phyloP scores from a whole-genome alignment of 169 alveolate species.

The Blepharisma undulans region DNA sequence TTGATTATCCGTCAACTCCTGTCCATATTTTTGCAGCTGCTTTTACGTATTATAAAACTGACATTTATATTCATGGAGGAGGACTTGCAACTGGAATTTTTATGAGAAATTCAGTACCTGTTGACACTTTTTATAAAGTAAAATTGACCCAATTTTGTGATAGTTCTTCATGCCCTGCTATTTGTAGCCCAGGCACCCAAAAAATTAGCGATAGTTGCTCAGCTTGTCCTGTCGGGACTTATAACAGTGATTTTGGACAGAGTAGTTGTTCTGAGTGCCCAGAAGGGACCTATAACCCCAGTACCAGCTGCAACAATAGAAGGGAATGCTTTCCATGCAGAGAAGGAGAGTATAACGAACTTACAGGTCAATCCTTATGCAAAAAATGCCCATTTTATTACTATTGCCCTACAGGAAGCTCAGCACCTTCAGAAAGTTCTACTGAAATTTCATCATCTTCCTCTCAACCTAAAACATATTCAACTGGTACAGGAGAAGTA shows the following conservation, averaged over 20 bases:
- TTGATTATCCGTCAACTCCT: neutral
- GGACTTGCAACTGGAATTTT: neutral
- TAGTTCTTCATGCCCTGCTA: neutral
- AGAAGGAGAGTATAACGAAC: neutral
- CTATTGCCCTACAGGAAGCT: neutral
- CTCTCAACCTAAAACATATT: neutral
- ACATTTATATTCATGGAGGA: neutral
- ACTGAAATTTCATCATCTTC: neutral
- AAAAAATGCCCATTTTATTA: neutral
- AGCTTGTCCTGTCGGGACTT: constrained; percentile 15
- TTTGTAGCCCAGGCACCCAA: neutral
- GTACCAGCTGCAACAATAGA: neutral
- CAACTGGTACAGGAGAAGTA: neutral
- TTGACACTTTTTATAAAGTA: neutral
- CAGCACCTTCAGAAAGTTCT: neutral
- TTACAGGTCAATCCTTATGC: neutral
- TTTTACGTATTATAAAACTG: neutral
- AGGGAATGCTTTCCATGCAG: neutral
- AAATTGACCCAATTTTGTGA: neutral
- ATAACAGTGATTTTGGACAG: neutral
- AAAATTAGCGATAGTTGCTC: neutral
- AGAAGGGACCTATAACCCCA: constrained; percentile 4
- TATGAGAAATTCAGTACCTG: neutral
- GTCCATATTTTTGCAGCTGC: neutral
- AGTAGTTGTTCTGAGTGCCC: neutral